Base-by-base conservation (phyloP, 129 eudicot species). In the Flaveria brownii region DNA sequence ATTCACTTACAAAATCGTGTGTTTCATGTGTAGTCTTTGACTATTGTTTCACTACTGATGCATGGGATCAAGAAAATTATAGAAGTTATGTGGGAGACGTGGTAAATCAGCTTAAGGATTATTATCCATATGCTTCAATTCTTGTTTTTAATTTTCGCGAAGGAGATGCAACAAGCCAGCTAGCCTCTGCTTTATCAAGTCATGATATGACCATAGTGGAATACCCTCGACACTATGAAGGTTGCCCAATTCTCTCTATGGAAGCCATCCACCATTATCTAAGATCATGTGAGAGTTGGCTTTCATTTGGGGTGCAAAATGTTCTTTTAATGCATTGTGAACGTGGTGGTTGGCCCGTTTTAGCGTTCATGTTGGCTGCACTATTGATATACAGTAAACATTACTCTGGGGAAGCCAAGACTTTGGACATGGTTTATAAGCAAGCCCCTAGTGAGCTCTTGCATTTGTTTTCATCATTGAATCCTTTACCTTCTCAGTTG, bases 271-370 rank as follows among this genome's bases (percentile, higher is more conserved):
- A 88, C 78, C 95, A 90, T 81, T 93, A 81, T 73, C 72, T 93
- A 72, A 83, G 83, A 71, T 86, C 97, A 68, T 70, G 96, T 66
- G 97, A 90, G 78, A 88, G 83, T 56, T 93, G 97, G 97, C 89
- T 90, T 51, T 88, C 85, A 30, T 85, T 85, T 47, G 97, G 98
- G 82, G 76, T 82, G 77, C 87, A 63, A 47, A 90, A 93, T 72
- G 87, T 90, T 33, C 92, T 90, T 51, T 80, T 93, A 71, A 84
- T 93, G 96, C 97, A 93, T 73, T 93, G 92, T 81, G 91, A 93
- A 42, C 80, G 75, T 62, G 97, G 91, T 54, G 91, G 88, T 6
- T 90, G 93, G 89, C 97, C 97, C 0, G 76, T 90, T 41, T 75
- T 93, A 70, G 98, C 91, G 4, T 90, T 88, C 79, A 88, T 90